Evolutionary conservation across 768 basidiomycete genomes (phyloP).

Genomic region (Kwoniella botswanensis): DNA sequence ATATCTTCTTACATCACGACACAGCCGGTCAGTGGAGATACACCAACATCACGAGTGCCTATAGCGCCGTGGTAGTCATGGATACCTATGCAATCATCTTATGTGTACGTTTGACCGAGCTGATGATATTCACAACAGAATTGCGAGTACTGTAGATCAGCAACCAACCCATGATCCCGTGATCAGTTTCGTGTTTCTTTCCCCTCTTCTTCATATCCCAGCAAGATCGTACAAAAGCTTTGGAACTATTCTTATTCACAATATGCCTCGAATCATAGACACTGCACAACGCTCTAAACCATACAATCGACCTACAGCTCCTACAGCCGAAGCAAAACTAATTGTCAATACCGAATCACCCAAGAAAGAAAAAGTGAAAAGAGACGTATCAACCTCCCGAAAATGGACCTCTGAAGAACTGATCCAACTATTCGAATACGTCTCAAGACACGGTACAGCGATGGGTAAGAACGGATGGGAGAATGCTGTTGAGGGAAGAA

Average conservation of each 20-base stretch:
- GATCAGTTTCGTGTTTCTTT: not conserved
- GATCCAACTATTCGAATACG: constrained; percentile 18
- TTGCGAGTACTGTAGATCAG: not conserved
- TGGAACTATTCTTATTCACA: not conserved
- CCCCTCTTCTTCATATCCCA: not conserved
- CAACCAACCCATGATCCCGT: no score
- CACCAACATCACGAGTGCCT: no score
- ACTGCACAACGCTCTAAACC: not conserved
- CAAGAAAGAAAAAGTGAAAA: not conserved
- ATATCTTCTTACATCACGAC: no score
- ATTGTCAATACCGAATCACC: not conserved
- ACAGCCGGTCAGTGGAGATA: no score
- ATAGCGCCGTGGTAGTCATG: no score
- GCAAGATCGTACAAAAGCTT: no score
- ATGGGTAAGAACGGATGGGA: constrained; percentile 6
- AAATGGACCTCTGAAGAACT: constrained; percentile 26
- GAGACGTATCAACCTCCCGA: not conserved
- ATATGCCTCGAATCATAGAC: constrained; percentile 5
- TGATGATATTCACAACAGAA: not conserved
- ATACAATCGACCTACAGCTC: not conserved
- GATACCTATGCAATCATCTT: no score
- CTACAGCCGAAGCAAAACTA: not conserved
- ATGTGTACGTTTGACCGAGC: not conserved
- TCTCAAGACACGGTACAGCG: constrained; percentile 3
- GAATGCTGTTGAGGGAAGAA: constrained; percentile 17